Percentiles rank a stretch among this genome's conserved stretches.
These are phyloP conservation scores for Saccharomyces hybrid DNA, from an alignment of 1,139 yeast genomes.

Conservation along the genomic window DNA sequence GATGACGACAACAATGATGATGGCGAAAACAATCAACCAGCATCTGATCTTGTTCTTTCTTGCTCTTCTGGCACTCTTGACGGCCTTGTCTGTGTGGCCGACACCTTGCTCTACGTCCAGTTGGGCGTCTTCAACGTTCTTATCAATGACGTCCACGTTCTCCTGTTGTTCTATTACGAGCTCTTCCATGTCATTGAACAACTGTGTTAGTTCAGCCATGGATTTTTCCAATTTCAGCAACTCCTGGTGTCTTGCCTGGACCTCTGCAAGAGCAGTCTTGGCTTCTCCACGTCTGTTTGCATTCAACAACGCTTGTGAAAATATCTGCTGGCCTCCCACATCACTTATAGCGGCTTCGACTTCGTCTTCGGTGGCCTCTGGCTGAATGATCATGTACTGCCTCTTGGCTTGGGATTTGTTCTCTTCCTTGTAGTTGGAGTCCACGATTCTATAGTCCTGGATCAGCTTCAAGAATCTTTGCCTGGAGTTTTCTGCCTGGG, in stretches of 20 bases:
- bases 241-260: slow-evolving; percentile 93
- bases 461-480: slow-evolving; percentile 78
- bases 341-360: slow-evolving; percentile 78
- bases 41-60: slow-evolving; percentile 92
- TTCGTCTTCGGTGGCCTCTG: slow-evolving; percentile 84
- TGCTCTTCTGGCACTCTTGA: slow-evolving; percentile 78
- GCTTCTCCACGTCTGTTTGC: slow-evolving; percentile 97
- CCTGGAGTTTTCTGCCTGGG: slow-evolving; percentile 86
- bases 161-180: slow-evolving; percentile 94
- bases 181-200: slow-evolving; percentile 94
- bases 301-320: slow-evolving; percentile 87
- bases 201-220: slow-evolving; percentile 90
- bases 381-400: slow-evolving; percentile 87
- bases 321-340: slow-evolving; percentile 80
- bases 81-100: slow-evolving; percentile 89
- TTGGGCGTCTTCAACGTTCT: slow-evolving; percentile 76
- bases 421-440: slow-evolving; percentile 77
- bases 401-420: slow-evolving; percentile 85
- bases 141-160: slow-evolving; percentile 73
- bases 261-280: slow-evolving; percentile 88
- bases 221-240: slow-evolving; percentile 90
- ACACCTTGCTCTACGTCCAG: slow-evolving; percentile 90
- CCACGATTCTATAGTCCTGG: slow-evolving; percentile 79
- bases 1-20: slow-evolving; percentile 58
- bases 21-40: slow-evolving; percentile 52